These are phyloP conservation scores for Lumnitzera littorea DNA, from an alignment of 345 rosid species.

Conservation along the genomic window DNA sequence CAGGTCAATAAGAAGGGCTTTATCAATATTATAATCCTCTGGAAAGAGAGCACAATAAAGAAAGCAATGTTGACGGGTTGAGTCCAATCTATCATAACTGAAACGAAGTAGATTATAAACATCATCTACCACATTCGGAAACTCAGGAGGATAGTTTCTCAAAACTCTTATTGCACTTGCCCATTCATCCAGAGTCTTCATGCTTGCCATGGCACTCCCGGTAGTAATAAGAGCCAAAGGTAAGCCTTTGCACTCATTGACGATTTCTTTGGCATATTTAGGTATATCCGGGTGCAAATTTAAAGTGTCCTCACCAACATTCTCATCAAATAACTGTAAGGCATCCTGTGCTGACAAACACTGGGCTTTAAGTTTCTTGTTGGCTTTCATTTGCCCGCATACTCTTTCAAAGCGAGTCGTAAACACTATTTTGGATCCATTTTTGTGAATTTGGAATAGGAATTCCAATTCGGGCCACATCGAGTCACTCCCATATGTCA, in stretches of 20 bases:
- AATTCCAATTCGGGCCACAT: slow-evolving; percentile 11
- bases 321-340: slow-evolving; percentile 13
- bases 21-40: slow-evolving; percentile 6
- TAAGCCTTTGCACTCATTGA: slow-evolving; percentile 6
- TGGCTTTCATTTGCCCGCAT: slow-evolving; percentile 18
- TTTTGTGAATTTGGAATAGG: slow-evolving; percentile 5
- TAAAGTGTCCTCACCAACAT: slow-evolving; percentile 11
- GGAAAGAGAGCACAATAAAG: slow-evolving; percentile 18
- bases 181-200: slow-evolving; percentile 9
- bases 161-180: slow-evolving; percentile 1
- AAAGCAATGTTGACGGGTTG: slow-evolving; percentile 3
- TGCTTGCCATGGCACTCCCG: slow-evolving; percentile 12
- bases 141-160: neutral
- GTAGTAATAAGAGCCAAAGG: slow-evolving; percentile 14
- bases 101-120: neutral
- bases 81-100: slow-evolving; percentile 1
- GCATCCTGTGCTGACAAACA: slow-evolving; percentile 8
- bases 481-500: slow-evolving; percentile 8
- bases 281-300: slow-evolving; percentile 1
- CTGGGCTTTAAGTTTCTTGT: slow-evolving; percentile 5
- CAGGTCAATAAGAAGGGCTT: slow-evolving; percentile 4
- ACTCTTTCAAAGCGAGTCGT: slow-evolving; percentile 18
- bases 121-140: slow-evolving; percentile 1
- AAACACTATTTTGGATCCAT: slow-evolving; percentile 15
- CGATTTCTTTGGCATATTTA: slow-evolving; percentile 2